Base-by-base conservation (phyloP, 139 green algal species). In the Zygnema cylindricum region DNA sequence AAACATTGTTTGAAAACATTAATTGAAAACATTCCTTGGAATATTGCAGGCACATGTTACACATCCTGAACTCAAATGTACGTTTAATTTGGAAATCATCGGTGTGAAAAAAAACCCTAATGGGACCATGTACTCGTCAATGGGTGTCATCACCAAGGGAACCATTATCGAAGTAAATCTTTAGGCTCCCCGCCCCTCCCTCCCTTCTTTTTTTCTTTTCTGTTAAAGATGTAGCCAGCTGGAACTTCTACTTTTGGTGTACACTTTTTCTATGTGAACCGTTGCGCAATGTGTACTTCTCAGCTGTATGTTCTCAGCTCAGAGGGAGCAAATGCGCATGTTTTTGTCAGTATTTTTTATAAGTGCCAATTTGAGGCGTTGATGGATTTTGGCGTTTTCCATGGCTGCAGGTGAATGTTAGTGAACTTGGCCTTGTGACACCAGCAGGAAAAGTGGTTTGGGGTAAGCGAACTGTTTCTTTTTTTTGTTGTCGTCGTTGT, bases 31-130 rank as follows among this genome's bases (percentile, higher is more conserved):
- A n/a, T n/a, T n/a, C n/a, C n/a, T n/a, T n/a, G 71, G 71, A 41
- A 40, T 7, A 11, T 25, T 40, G 30, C 87, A 91, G 87, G 98
- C 98, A 54, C 96, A 99, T 84, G 95, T 98, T 32, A 99, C 98
- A 30, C 98, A 99, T 91, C 98, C 98, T 0, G 98, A 99, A 94
- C 95, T 99, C 32, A 99, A 99, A 90, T 95, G 94, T 76, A 99
- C 97, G 23, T 98, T 99, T 91, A 95, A 95, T 88, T 92, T 99
- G 84, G 95, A 98, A 35, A 99, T 99, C 86, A 94, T 99, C 38
- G 97, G 98, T 25, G 95, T 99, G 39, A 99, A 99, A 95, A 99
- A 99, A 94, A 99, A 99, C 93, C 98, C 98, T 69, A 99, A 99
- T 91, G 98, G 98, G 1, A 90, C 94, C 77, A 98, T 98, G 91